phyloP scores from a whole-genome alignment of 179 eudicot genomes.

The Beta corolliflora region DNA sequence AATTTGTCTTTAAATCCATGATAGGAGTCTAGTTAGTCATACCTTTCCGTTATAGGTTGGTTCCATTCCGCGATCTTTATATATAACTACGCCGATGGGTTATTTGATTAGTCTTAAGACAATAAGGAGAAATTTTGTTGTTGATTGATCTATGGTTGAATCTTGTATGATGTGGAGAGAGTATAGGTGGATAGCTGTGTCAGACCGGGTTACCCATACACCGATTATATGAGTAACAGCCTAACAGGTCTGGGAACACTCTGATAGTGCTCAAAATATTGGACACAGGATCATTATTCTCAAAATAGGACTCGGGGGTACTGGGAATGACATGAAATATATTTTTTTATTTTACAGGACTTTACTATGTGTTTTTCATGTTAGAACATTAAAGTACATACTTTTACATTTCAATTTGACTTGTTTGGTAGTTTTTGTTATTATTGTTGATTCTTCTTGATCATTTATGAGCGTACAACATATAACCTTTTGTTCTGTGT shows the following conservation, averaged over 20 bases:
- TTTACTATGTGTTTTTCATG: no score
- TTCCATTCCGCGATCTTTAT: neutral
- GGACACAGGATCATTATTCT: neutral
- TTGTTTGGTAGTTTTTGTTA: neutral
- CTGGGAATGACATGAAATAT: neutral
- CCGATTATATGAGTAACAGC: neutral
- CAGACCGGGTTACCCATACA: neutral
- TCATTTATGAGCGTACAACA: neutral
- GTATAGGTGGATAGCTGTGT: no score
- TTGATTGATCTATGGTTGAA: no score
- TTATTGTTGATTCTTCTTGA: neutral
- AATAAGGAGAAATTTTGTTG: no score
- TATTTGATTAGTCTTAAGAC: no score
- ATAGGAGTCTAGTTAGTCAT: neutral
- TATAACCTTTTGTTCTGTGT: neutral
- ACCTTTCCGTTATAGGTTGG: neutral
- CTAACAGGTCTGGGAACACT: neutral
- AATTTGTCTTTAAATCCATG: neutral
- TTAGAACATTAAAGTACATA: no score
- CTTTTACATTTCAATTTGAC: neutral
- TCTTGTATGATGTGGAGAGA: no score
- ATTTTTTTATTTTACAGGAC: neutral
- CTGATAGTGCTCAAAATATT: neutral
- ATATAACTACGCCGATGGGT: no score
- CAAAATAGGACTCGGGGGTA: neutral